phyloP scores from a whole-genome alignment of 495 filamentous ascomycete genomes.

The Penicillium canescens region DNA sequence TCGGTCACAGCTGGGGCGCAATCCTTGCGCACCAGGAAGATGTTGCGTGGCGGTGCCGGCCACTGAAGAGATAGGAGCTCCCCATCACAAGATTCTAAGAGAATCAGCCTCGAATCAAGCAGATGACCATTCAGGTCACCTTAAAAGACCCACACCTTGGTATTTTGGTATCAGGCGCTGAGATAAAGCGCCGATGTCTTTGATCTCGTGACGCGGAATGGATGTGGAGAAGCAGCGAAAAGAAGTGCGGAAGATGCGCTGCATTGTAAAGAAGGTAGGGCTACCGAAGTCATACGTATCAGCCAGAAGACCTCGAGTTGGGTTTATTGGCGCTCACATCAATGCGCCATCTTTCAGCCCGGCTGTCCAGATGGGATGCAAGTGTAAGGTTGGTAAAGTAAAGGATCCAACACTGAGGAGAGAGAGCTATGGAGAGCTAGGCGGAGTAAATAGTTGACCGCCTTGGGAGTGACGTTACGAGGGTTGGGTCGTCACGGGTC shows the following conservation, averaged over 20 bases:
- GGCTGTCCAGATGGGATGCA: neutral
- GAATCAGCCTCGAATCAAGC: neutral
- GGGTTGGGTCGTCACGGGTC: neutral
- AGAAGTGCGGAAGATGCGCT: conserved; percentile 11
- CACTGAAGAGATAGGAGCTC: conserved; percentile 82
- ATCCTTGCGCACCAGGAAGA: conserved; percentile 87
- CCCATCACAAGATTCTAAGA: conserved; percentile 52
- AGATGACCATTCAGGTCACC: neutral
- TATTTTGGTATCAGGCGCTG: conserved; percentile 47
- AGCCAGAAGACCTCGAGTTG: neutral
- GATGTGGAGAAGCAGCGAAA: conserved; percentile 44
- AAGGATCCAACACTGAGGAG: neutral
- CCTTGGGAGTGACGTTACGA: conserved; percentile 4
- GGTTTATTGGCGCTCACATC: conserved; percentile 5
- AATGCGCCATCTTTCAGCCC: conserved; percentile 3
- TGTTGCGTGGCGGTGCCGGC: conserved; percentile 85
- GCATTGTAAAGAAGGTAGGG: conserved; percentile 10
- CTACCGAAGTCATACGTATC: conserved; percentile 5
- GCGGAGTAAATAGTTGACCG: neutral
- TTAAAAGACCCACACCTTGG: conserved; percentile 44
- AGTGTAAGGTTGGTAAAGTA: no score
- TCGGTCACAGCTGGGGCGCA: conserved; percentile 67
- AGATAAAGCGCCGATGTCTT: conserved; percentile 42
- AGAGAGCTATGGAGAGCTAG: neutral
- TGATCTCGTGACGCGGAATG: conserved; percentile 36